Percentiles rank a stretch among this genome's conserved stretches.
Conservation (phyloP, 164 flowering plant genomes). For the Brasenia schreberi region DNA sequence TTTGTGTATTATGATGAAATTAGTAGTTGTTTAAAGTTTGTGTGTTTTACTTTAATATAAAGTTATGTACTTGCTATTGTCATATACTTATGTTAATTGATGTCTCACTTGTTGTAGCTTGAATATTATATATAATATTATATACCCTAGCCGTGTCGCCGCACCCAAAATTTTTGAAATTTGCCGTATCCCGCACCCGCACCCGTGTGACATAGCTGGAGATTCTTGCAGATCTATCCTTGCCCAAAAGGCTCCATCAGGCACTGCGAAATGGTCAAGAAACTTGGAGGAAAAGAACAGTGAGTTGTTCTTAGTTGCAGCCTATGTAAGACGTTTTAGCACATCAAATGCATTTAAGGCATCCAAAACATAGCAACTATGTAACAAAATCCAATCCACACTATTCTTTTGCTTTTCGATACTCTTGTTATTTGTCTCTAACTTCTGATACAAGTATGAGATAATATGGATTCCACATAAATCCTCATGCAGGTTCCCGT, state of each 20-base stretch:
- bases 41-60: no score
- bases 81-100: no score
- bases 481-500: constrained; percentile 56
- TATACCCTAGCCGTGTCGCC: no score
- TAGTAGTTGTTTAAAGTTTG: no score
- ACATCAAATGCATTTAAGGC: neutral
- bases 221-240: constrained; percentile 51
- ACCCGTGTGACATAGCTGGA: no score
- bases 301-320: constrained; percentile 16
- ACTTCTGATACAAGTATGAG: neutral
- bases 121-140: no score
- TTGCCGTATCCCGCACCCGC: no score
- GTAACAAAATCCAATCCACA: neutral
- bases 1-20: no score
- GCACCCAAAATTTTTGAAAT: no score
- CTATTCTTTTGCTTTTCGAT: neutral
- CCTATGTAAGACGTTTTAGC: neutral
- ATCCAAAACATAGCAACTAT: neutral
- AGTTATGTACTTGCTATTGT: no score
- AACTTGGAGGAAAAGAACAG: constrained; percentile 68
- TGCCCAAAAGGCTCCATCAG: constrained; percentile 74
- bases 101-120: no score
- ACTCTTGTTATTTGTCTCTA: constrained; percentile 1
- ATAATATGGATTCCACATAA: neutral
- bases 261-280: constrained; percentile 53